These are phyloP conservation scores for Piper longum DNA, from an alignment of 164 flowering plant species.

Conservation along the genomic window DNA sequence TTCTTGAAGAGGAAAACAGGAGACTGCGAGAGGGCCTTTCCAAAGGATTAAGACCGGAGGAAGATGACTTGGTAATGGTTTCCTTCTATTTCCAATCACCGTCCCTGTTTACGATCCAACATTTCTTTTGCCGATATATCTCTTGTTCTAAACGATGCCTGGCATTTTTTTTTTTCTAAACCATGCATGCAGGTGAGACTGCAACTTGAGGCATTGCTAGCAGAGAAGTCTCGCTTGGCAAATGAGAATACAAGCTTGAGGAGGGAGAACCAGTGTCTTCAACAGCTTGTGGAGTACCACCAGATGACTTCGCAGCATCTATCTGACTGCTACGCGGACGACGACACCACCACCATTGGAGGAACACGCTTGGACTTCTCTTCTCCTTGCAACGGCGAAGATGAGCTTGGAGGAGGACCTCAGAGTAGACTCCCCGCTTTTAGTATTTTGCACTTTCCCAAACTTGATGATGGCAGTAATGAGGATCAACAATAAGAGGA, in stretches of 20 bases:
- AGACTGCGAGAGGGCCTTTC: slow-evolving; percentile 54
- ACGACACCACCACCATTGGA: slow-evolving; percentile 9
- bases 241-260: slow-evolving; percentile 70
- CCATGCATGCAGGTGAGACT: slow-evolving; percentile 58
- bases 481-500: not conserved
- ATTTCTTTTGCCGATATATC: not conserved
- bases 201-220: slow-evolving; percentile 80
- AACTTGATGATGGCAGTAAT: not conserved
- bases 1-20: slow-evolving; percentile 81
- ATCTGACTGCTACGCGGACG: slow-evolving; percentile 48
- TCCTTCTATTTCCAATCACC: not conserved
- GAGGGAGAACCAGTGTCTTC: slow-evolving; percentile 79
- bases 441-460: slow-evolving; percentile 40
- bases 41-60: slow-evolving; percentile 60
- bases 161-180: not conserved
- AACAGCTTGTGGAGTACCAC: slow-evolving; percentile 87
- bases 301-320: slow-evolving; percentile 61
- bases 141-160: not conserved
- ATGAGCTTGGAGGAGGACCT: slow-evolving; percentile 10
- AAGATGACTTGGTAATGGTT: slow-evolving; percentile 73
- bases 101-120: not conserved
- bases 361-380: slow-evolving; percentile 68
- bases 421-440: slow-evolving; percentile 15
- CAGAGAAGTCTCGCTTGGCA: slow-evolving; percentile 81
- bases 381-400: slow-evolving; percentile 34